Base-by-base conservation (phyloP, 129 eudicot genomes). In the Tagetes erecta region DNA sequence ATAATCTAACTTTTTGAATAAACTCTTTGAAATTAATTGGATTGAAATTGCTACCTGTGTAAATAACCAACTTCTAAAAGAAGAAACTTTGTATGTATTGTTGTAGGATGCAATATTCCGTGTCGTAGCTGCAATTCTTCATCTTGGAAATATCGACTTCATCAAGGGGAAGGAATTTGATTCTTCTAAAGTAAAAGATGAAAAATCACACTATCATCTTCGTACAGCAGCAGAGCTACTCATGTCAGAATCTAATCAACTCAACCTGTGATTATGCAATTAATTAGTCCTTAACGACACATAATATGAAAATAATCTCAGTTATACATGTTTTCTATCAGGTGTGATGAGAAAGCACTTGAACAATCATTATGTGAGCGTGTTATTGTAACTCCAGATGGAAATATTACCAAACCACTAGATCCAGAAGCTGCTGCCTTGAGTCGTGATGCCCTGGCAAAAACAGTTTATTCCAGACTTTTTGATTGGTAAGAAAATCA, bases 71-170 rank as follows among this genome's bases (percentile, higher is more conserved):
- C 37, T 56, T 53, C 66, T 71, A 34, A 56, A 64, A 41, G 14
- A 69, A 30, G 41, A 52, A 45, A 63, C 20, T 45, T 58, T 49
- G 30, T 64, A 37, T 20, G 2, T 60, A 34, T 38, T 49, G 39
- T 77, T 78, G 79, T 71, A 94, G 99, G 99, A 94, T 71, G 97
- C 97, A 41, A 94, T 92, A 73, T 92, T 92, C 80, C 88, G 98
- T 11, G 95, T 92, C 9, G 98, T 92, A n/a, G 98, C 98, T 80
- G 96, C 99, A 39, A 88, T 94, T 79, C 99, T 94, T 76, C 99
- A 94, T 80, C 89, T 94, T 67, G 99, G 99, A 63, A 94, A 94
- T 72, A 71, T 94, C 31, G 90, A 94, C 67, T 94, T 94, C 66
- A 67, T 88, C 50, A 94, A 94, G 80, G 99, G 99, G 45, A 86